Base-by-base conservation (phyloP, 2,329 filamentous ascomycete species). In the Sarocladium kiliense region DNA sequence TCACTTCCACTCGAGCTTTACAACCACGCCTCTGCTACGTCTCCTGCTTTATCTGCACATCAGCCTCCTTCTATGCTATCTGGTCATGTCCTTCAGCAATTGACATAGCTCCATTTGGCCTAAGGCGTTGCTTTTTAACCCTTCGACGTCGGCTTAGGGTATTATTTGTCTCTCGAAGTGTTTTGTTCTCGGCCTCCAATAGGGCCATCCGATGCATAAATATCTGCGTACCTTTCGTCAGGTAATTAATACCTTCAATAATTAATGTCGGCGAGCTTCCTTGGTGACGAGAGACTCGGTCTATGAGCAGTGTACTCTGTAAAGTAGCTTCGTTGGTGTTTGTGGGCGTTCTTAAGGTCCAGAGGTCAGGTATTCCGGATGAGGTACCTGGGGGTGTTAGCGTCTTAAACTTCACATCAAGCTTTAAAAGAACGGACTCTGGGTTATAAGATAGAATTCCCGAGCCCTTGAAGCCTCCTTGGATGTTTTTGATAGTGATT, bases 401-500 rank as follows among this genome's bases (percentile, higher is more conserved):
- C 19, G 39, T 42, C 39, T 42, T 42, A 42, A 42, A 42, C 39
- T 42, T 42, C 19, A 42, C 39, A 42, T 42, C 39, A 7, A 42
- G 39, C 39, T 42, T 42, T 42, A 42, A 42, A 23, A 42, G 39
- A 42, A 42, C 19, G 18, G 39, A 42, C 18, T 42, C n/a, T 18
- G 19, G 39, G 39, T 42, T 18, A 42, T 42, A 18, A 42, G 39
- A n/a, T 42, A 42, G 18, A 42, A 42, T n/a, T 23, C 39, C 19
- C 18, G 19, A 42, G 39, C 61, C 63, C 61, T 56, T 41, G 59
- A 71, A 70, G 54, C 59, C 59, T 64, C 54, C 55, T 49, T 58
- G 37, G 34, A 65, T 64, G 55, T 69, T 70, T 56, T 59, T 53
- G 42, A 54, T 18, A 45, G 59, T 68, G 49, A 70, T 60, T 54